These are phyloP conservation scores for Luzula sylvatica DNA, from an alignment of 176 grass and related monocot genomes.

Conservation along the genomic window DNA sequence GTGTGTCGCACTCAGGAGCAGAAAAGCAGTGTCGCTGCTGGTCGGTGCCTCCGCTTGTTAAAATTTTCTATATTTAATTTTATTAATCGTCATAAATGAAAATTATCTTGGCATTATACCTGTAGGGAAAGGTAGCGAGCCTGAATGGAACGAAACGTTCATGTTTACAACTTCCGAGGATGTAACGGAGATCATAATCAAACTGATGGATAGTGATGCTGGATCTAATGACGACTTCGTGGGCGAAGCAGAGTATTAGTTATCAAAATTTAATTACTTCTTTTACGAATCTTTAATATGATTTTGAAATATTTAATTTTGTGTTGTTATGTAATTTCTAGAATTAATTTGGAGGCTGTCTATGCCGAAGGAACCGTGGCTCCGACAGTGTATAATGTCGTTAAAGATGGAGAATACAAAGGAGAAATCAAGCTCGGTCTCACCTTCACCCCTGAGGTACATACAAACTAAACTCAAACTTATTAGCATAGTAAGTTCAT, in stretches of 20 bases:
- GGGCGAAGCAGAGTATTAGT: slow-evolving; percentile 52
- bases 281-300: not conserved
- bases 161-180: slow-evolving; percentile 44
- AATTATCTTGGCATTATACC: too few relatives aligned
- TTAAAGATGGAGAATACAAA: slow-evolving; percentile 56
- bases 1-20: slow-evolving; percentile 51
- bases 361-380: slow-evolving; percentile 49
- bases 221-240: slow-evolving; percentile 56
- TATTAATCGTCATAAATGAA: not conserved
- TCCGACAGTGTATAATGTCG: slow-evolving; percentile 41
- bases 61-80: too few relatives aligned
- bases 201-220: slow-evolving; percentile 79
- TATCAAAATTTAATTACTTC: not conserved
- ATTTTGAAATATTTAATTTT: not conserved
- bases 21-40: slow-evolving; percentile 53
- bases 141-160: slow-evolving; percentile 92
- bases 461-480: too few relatives aligned
- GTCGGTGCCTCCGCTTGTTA: slow-evolving; percentile 5
- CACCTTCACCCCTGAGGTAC: slow-evolving; percentile 54
- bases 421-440: slow-evolving; percentile 84
- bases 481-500: too few relatives aligned
- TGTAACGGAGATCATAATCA: slow-evolving; percentile 30
- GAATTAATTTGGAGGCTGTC: slow-evolving; percentile 46
- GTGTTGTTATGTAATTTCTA: slow-evolving; percentile 23
- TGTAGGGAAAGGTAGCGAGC: slow-evolving; percentile 51